These are phyloP conservation scores for Leptographium wingfieldii DNA, from an alignment of 2,329 filamentous ascomycete species.

Conservation along the genomic window DNA sequence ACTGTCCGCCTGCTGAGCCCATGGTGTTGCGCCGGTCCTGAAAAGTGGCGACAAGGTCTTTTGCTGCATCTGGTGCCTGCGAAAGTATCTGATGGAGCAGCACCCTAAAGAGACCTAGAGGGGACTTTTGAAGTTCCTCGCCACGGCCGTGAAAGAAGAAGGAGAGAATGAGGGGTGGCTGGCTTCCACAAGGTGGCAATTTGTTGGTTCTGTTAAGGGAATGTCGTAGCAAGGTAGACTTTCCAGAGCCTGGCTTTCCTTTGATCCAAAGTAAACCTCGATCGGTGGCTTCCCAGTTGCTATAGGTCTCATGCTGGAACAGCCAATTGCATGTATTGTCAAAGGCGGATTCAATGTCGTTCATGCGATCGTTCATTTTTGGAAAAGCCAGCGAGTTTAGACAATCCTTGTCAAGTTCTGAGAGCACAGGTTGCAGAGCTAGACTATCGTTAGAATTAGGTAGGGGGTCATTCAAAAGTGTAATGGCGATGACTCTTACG, in stretches of 20 bases:
- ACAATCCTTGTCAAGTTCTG: background rate
- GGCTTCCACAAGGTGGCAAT: background rate
- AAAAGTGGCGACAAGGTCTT: constrained; percentile 6
- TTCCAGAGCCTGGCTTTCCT: constrained; percentile 13
- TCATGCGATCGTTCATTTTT: background rate
- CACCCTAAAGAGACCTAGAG: constrained; percentile 21
- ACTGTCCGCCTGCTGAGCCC: background rate
- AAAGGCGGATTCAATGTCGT: background rate
- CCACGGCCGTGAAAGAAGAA: constrained; percentile 27
- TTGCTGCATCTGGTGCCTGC: constrained; percentile 11
- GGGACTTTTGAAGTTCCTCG: constrained; percentile 18
- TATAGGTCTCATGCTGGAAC: background rate
- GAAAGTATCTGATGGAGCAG: constrained; percentile 21
- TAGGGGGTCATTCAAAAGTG: background rate
- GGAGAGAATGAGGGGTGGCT: constrained; percentile 12
- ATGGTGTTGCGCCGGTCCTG: background rate
- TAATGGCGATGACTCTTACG: background rate
- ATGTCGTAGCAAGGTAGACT: constrained; percentile 15
- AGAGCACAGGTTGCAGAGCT: background rate
- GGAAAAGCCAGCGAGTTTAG: background rate
- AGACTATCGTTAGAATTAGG: background rate
- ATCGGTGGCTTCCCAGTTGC: background rate
- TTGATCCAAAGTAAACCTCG: too few species aligned
- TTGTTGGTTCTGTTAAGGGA: too few species aligned
- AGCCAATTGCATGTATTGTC: background rate